A percentile compares a stretch with the other conserved stretches of the same genome.
Evolutionary conservation across 2,329 filamentous ascomycete genomes (phyloP).

Genomic region (Talaromyces islandicus): DNA sequence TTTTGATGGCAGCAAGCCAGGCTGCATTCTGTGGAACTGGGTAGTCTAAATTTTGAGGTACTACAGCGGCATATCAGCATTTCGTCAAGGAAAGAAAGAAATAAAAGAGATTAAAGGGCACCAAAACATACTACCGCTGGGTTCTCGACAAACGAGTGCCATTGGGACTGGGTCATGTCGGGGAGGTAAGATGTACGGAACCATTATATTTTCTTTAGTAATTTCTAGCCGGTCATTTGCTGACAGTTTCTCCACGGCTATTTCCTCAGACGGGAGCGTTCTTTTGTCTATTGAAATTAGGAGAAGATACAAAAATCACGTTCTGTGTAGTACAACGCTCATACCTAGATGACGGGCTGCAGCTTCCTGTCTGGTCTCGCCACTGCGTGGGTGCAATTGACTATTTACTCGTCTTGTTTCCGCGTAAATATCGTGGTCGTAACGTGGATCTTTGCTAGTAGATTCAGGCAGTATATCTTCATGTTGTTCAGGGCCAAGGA

Average conservation of each 20-base stretch:
- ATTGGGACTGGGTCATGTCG: slow-evolving; percentile 58
- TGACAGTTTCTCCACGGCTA: slow-evolving; percentile 47
- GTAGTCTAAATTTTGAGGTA: slow-evolving; percentile 54
- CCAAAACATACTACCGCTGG: slow-evolving; percentile 48
- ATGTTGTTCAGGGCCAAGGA: background rate
- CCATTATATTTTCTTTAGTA: slow-evolving; percentile 52
- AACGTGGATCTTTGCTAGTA: slow-evolving; percentile 55
- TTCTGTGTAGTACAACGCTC: slow-evolving; percentile 1
- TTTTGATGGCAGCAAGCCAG: slow-evolving; percentile 63
- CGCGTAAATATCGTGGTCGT: slow-evolving; percentile 54
- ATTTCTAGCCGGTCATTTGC: slow-evolving; percentile 51
- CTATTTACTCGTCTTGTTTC: slow-evolving; percentile 60
- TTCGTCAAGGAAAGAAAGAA: background rate
- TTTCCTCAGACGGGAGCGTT: background rate
- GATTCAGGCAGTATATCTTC: slow-evolving; percentile 48
- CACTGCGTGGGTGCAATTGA: slow-evolving; percentile 43
- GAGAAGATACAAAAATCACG: background rate
- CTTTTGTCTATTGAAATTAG: slow-evolving; percentile 8
- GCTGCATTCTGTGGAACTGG: slow-evolving; percentile 69
- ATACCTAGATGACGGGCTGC: slow-evolving; percentile 59
- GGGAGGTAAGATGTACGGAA: slow-evolving; percentile 56
- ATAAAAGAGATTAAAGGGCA: background rate
- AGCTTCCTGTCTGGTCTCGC: slow-evolving; percentile 52
- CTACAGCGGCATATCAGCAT: slow-evolving; percentile 15
- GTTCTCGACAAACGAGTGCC: slow-evolving; percentile 63